Evolutionary conservation across 306 rosid species (phyloP), one percentile per base, ranked within the genome.

Genomic region (Pterocarpus santalinus): DNA sequence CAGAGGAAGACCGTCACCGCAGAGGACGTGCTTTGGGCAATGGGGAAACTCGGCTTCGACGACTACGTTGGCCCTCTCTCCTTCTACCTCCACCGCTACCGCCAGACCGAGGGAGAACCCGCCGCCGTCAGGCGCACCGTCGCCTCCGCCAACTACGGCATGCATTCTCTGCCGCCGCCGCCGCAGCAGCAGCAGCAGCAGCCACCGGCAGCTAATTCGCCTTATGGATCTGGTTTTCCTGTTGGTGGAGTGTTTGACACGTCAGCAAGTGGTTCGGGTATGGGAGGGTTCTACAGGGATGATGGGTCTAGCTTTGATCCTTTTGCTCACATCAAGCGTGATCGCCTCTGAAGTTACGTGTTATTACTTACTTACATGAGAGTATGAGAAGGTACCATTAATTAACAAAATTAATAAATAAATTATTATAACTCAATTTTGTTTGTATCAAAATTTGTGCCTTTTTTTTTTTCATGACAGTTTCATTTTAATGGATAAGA

Each of bases 21-120:
- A 0, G 97, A 93, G 11, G 97, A 93, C 32, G 85, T 93, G 17
- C 79, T 84, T 2, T 93, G 91, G 92, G 97, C 94, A 0, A 88
- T 93, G 92, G 80, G 79, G 61, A 87, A 87, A 73, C 87, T 87
- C 4, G 97, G 97, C 0, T 91, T 91, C 33, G 97, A 93, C 28
- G 89, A 93, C 60, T 91, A 91, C 38, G 73, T 86, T 5, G 81
- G 80, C 22, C 91, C 94, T 1, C 89, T 93, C 30, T 36, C 85
- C 1, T 6, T 82, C 22, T 93, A 65, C 43, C 91, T 93, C 47
- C 84, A 80, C 4, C 88, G 92, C 7, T 82, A 87, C 71, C 92
- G 96, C 0, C 64, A 78, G 0, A 55, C 11, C 4, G 83, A 72
- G 58, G 86, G 80, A 2, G 80, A 83, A 43, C 82, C 64, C 1